Conservation (phyloP, 805 yeast genomes). For the Candida maesae region DNA sequence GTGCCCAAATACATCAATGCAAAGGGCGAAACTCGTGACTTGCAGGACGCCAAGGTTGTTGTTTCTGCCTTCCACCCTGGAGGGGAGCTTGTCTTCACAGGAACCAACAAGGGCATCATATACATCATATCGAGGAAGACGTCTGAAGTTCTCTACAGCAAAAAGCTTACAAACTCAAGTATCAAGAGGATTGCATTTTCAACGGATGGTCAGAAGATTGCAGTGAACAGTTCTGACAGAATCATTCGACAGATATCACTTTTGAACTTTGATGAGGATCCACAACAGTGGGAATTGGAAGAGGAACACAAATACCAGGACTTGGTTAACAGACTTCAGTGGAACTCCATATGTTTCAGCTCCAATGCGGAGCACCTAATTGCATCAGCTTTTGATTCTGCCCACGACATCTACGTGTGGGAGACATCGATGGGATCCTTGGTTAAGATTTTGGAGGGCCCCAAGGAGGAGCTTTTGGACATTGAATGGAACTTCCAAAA, state of each 20-base stretch:
- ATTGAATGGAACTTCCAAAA: slow-evolving; percentile 81
- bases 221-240: slow-evolving; percentile 74
- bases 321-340: slow-evolving; percentile 80
- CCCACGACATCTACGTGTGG: slow-evolving; percentile 91
- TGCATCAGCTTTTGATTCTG: slow-evolving; percentile 84
- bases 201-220: slow-evolving; percentile 55
- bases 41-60: slow-evolving; percentile 20
- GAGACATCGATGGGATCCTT: slow-evolving; percentile 86
- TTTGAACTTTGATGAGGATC: slow-evolving; percentile 31
- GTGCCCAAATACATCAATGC: slow-evolving; percentile 49
- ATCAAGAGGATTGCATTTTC: slow-evolving; percentile 66
- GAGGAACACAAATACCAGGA: slow-evolving; percentile 84
- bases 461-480: slow-evolving; percentile 80
- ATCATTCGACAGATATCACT: slow-evolving; percentile 60
- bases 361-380: slow-evolving; percentile 77
- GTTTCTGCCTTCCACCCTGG: slow-evolving; percentile 44
- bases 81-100: slow-evolving; percentile 60
- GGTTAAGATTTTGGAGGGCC: slow-evolving; percentile 85
- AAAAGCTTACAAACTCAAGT: slow-evolving; percentile 62
- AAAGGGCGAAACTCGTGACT: slow-evolving; percentile 20
- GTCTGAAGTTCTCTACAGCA: slow-evolving; percentile 38
- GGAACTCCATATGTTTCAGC: slow-evolving; percentile 79
- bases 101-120: slow-evolving; percentile 79
- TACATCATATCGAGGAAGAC: slow-evolving; percentile 38
- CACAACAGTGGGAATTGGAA: slow-evolving; percentile 46